A percentile compares a stretch with the other conserved stretches of the same genome.
Conservation (phyloP, 2,329 filamentous ascomycete genomes). For the Rhynchosporium secalis region DNA sequence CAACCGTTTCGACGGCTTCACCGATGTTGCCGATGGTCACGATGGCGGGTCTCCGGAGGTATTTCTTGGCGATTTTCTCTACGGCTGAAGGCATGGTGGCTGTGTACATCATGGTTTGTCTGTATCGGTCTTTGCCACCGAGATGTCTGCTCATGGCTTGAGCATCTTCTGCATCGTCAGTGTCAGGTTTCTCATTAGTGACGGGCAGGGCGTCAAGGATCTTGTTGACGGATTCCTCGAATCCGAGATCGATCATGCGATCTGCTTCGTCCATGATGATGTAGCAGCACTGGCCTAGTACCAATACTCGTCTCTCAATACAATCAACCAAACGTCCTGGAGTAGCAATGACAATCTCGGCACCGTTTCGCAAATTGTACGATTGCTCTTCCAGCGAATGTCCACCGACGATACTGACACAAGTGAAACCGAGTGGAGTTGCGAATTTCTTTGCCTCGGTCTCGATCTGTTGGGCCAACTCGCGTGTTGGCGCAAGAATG, state of each 20-base stretch:
- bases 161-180: conserved; percentile 84
- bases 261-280: conserved; percentile 99
- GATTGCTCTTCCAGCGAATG: conserved; percentile 93
- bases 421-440: conserved; percentile 84
- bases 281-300: conserved; percentile 95
- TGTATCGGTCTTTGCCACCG: conserved; percentile 74
- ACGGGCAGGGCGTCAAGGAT: conserved; percentile 94
- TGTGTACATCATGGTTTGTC: conserved; percentile 99
- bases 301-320: conserved; percentile 87
- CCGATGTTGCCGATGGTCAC: conserved; percentile 93
- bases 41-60: conserved; percentile 87
- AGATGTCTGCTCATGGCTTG: conserved; percentile 80
- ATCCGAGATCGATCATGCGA: conserved; percentile 97
- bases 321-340: conserved; percentile 96
- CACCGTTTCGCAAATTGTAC: conserved; percentile 84
- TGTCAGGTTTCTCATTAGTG: conserved; percentile 91
- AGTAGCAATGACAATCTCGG: conserved; percentile 98
- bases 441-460: conserved; percentile 92
- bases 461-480: conserved; percentile 97
- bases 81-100: conserved; percentile 94
- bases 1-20: conserved; percentile 95
- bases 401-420: conserved; percentile 96
- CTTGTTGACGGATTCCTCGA: conserved; percentile 96
- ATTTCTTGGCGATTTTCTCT: conserved; percentile 95
- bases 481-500: conserved; percentile 92